phyloP scores from a whole-genome alignment of 305 asterid species.

The Plantago coronopus region DNA sequence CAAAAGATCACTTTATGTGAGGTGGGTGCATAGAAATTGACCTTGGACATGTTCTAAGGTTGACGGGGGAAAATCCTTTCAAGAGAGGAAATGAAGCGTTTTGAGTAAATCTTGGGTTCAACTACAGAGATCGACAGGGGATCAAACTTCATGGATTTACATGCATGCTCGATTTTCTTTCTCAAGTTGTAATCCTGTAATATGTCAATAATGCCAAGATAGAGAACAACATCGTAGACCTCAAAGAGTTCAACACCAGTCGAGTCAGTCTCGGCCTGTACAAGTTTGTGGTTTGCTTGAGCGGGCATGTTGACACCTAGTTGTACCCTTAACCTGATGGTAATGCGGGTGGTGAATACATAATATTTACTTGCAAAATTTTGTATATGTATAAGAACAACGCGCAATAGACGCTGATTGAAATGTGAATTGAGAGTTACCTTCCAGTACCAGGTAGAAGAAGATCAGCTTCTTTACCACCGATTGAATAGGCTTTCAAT shows the following conservation, averaged over 20 bases:
- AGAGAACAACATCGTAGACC: slow-evolving; percentile 89
- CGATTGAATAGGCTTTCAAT: slow-evolving; percentile 76
- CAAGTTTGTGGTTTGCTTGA: slow-evolving; percentile 68
- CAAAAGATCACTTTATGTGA: too few relatives aligned
- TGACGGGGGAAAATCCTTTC: slow-evolving; percentile 62
- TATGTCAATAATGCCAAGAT: slow-evolving; percentile 83
- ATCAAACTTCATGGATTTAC: slow-evolving; percentile 64
- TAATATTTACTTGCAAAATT: too few relatives aligned
- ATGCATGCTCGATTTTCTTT: slow-evolving; percentile 72
- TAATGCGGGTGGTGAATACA: not conserved
- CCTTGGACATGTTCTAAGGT: slow-evolving; percentile 22
- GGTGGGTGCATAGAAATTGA: not conserved
- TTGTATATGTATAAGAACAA: not conserved
- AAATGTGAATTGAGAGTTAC: slow-evolving; percentile 30
- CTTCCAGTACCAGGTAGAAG: slow-evolving; percentile 95
- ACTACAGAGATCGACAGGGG: slow-evolving; percentile 68
- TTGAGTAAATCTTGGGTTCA: slow-evolving; percentile 67
- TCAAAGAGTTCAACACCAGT: slow-evolving; percentile 80
- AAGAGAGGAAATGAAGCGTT: slow-evolving; percentile 66
- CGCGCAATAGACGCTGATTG: not conserved
- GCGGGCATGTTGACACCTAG: slow-evolving; percentile 99
- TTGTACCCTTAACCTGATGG: slow-evolving; percentile 82
- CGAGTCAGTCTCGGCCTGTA: slow-evolving; percentile 48
- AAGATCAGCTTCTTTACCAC: slow-evolving; percentile 80
- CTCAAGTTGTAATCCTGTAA: slow-evolving; percentile 77